Base-by-base conservation (phyloP, 768 basidiomycete species). In the Tephrocybe sp. region DNA sequence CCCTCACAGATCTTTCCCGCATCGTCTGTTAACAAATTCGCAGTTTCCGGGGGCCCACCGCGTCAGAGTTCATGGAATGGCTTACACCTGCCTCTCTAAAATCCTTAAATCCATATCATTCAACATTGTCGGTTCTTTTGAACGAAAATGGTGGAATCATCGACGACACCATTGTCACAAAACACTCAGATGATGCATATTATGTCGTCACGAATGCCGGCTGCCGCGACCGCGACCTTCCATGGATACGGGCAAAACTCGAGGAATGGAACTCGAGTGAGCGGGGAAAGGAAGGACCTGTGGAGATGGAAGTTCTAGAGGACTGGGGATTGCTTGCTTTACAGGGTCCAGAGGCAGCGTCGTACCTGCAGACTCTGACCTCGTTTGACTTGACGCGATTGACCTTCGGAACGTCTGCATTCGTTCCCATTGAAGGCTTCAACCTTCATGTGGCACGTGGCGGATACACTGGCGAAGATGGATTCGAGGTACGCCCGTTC, bases 141-240 rank as follows among this genome's bases (percentile, higher is more conserved):
- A 98, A 97, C 67, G 84, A 89, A 46, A 63, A 75, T 1, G 96
- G 97, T 1, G 97, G 97, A 7, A 98, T 98, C 58, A 89, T 99
- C 48, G 96, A 99, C 69, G 97, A 99, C 65, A 89, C 88, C 16
- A 82, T 98, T 65, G 83, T 98, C 64, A 91, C 89, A 17, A 92
- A 91, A 61, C 92, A 95, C 64, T 78, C 84, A 0, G 62, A 78
- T 5, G 78, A 85, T 59, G 83, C 86, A 0, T 98, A 83, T 71
- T 99, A 98, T 64, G 88, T 98, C 48, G 96, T 99, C 20, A 99
- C 97, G 0, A 98, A 98, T 63, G 96, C 96, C 0, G 94, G 92
- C 1, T 72, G 96, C 33, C 79, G 92, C 20, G 83, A 84, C 2
- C 78, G 83, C 56, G 96, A 97, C 62, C 74, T 94, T 9, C 72